Evolutionary conservation across 331 rosid species (phyloP).

Genomic region (Dryas integrifolia): DNA sequence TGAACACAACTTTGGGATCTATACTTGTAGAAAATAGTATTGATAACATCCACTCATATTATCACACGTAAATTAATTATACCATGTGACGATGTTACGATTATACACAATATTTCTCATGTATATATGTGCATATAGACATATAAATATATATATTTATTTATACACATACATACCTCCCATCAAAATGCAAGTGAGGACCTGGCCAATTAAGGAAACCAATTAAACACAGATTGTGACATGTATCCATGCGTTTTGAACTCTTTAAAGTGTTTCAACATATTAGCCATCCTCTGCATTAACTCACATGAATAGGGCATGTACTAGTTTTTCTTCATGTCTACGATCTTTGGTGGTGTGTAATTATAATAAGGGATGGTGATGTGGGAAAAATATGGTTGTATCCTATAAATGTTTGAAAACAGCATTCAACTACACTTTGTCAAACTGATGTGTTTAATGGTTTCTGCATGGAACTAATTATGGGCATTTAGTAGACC

Average conservation of each 20-base stretch:
- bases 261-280: conserved; percentile 10
- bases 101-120: background rate
- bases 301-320: conserved; percentile 25
- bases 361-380: conserved; percentile 24
- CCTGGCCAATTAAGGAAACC: conserved; percentile 7
- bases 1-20: too few relatives aligned
- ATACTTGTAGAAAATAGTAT: too few relatives aligned
- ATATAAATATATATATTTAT: background rate
- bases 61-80: too few relatives aligned
- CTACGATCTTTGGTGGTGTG: background rate
- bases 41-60: too few relatives aligned
- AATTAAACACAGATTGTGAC: conserved; percentile 37
- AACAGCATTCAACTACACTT: conserved; percentile 76
- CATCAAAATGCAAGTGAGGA: background rate
- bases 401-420: conserved; percentile 75
- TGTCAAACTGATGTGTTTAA: conserved; percentile 57
- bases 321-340: background rate
- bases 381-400: conserved; percentile 54
- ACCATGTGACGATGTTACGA: too few relatives aligned
- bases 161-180: too few relatives aligned
- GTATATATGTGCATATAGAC: too few relatives aligned
- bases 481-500: conserved; percentile 69
- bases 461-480: conserved; percentile 57
- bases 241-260: conserved; percentile 21
- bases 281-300: background rate